Evolutionary conservation across 2,329 filamentous ascomycete species (phyloP).

Genomic region (Ophiosphaerella narmari): DNA sequence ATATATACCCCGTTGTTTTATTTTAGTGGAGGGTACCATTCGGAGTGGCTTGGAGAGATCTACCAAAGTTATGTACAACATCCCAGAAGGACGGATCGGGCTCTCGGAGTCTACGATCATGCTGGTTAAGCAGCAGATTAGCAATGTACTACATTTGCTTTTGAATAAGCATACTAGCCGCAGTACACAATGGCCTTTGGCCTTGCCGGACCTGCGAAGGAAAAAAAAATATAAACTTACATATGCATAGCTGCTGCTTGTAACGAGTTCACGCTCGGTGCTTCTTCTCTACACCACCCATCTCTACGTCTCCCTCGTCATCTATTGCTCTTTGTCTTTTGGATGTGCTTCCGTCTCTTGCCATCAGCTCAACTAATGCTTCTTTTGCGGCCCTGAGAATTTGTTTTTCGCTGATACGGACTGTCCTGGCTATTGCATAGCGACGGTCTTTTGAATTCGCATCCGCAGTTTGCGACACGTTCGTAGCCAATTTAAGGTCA

Average conservation of each 20-base stretch:
- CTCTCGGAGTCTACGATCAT: slow-evolving; percentile 2
- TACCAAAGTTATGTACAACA: slow-evolving; percentile 33
- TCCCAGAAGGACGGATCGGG: slow-evolving; percentile 2
- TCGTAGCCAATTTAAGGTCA: slow-evolving; percentile 53
- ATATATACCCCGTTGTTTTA: slow-evolving; percentile 42
- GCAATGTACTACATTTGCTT: slow-evolving; percentile 4
- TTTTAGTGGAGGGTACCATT: slow-evolving; percentile 19
- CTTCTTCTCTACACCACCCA: slow-evolving; percentile 33
- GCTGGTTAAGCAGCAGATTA: slow-evolving; percentile 20
- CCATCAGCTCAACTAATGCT: slow-evolving; percentile 26
- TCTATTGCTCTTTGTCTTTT: slow-evolving; percentile 33
- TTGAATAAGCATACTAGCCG: slow-evolving; percentile 20
- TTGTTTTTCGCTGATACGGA: slow-evolving; percentile 74
- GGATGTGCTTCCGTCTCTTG: slow-evolving; percentile 35
- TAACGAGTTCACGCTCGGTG: slow-evolving; percentile 22
- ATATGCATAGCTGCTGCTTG: slow-evolving; percentile 6
- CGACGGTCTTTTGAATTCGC: slow-evolving; percentile 27
- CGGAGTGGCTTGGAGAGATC: slow-evolving; percentile 15
- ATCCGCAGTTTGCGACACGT: slow-evolving; percentile 40
- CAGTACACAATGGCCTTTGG: slow-evolving; percentile 2
- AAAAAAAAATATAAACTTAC: slow-evolving; percentile 28
- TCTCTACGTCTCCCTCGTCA: slow-evolving; percentile 34
- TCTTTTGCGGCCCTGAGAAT: slow-evolving; percentile 62
- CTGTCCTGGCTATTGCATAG: slow-evolving; percentile 65
- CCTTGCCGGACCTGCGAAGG: neutral